These are phyloP conservation scores for Ceratocystis alfenasii DNA, from an alignment of 2,329 filamentous ascomycete genomes.

Conservation along the genomic window DNA sequence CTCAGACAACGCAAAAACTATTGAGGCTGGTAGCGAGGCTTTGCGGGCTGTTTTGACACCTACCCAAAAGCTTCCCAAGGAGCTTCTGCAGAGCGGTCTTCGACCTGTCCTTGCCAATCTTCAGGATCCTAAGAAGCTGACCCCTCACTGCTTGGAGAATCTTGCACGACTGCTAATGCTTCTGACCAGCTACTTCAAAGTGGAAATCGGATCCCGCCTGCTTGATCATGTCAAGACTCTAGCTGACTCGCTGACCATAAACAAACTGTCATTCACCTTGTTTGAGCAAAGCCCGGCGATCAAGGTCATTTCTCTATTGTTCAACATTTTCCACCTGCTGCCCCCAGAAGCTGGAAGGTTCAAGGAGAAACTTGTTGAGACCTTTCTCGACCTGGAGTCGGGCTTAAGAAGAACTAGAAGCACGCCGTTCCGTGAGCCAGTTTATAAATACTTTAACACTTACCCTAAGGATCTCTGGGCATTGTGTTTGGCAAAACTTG, in stretches of 20 bases:
- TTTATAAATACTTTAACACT: constrained; percentile 86
- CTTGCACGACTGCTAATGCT: constrained; percentile 79
- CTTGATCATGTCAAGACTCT: constrained; percentile 88
- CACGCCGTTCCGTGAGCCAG: constrained; percentile 79
- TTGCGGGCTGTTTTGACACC: constrained; percentile 77
- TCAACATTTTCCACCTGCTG: constrained; percentile 95
- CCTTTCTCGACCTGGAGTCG: constrained; percentile 77
- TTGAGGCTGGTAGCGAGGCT: constrained; percentile 84
- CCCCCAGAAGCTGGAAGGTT: constrained; percentile 83
- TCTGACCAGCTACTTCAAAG: constrained; percentile 96
- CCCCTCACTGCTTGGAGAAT: constrained; percentile 79
- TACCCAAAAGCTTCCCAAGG: constrained; percentile 86
- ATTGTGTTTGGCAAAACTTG: constrained; percentile 65
- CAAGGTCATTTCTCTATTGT: constrained; percentile 87
- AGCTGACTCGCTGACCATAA: constrained; percentile 65
- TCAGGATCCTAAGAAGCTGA: constrained; percentile 83
- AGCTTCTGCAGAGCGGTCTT: constrained; percentile 84
- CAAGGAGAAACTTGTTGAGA: constrained; percentile 78
- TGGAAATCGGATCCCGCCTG: constrained; percentile 88
- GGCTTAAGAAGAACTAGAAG: constrained; percentile 75
- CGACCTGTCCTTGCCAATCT: constrained; percentile 93
- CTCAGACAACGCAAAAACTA: constrained; percentile 80
- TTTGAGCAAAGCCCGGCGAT: constrained; percentile 87
- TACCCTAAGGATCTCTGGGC: constrained; percentile 82
- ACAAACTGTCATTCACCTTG: constrained; percentile 86